Evolutionary conservation across 1,284 basidiomycete species (phyloP).

Genomic region (Moniliophthora roreri): DNA sequence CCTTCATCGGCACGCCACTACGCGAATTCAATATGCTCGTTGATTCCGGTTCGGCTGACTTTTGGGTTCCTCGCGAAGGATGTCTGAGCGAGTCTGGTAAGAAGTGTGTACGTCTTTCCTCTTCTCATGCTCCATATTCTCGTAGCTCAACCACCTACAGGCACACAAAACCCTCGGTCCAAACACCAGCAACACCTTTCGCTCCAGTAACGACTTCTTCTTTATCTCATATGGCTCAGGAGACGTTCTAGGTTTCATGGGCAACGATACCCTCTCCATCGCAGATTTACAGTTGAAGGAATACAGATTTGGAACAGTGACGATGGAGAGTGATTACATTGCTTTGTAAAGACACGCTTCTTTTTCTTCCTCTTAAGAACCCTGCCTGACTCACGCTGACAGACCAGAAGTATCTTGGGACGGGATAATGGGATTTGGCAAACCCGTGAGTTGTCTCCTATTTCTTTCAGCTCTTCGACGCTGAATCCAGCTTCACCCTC

Average conservation of each 20-base stretch:
- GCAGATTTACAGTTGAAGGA: conserved; percentile 58
- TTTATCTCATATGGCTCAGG: conserved; percentile 75
- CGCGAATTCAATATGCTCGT: conserved; percentile 59
- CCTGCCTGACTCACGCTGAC: conserved; percentile 16
- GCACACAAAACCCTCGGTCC: conserved; percentile 64
- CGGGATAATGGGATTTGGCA: conserved; percentile 77
- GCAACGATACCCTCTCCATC: conserved; percentile 62
- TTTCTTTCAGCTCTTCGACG: not conserved
- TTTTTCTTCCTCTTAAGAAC: not conserved
- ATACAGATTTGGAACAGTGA: conserved; percentile 70
- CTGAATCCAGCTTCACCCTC: conserved; percentile 25
- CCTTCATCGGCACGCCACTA: conserved; percentile 63
- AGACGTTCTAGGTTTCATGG: conserved; percentile 59
- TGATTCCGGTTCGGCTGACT: conserved; percentile 72
- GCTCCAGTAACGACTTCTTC: conserved; percentile 50
- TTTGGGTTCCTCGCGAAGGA: conserved; percentile 56
- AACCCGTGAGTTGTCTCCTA: conserved; percentile 42
- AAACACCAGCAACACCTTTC: conserved; percentile 60
- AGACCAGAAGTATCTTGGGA: conserved; percentile 58
- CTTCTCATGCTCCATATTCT: not conserved
- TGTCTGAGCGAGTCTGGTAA: conserved; percentile 35
- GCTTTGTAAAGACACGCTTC: conserved; percentile 22
- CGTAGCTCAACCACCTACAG: conserved; percentile 15
- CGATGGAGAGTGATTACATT: conserved; percentile 59
- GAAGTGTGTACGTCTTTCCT: conserved; percentile 29